Conservation (phyloP, 1,139 yeast genomes). For the Debaryomycetaceae sp. region DNA sequence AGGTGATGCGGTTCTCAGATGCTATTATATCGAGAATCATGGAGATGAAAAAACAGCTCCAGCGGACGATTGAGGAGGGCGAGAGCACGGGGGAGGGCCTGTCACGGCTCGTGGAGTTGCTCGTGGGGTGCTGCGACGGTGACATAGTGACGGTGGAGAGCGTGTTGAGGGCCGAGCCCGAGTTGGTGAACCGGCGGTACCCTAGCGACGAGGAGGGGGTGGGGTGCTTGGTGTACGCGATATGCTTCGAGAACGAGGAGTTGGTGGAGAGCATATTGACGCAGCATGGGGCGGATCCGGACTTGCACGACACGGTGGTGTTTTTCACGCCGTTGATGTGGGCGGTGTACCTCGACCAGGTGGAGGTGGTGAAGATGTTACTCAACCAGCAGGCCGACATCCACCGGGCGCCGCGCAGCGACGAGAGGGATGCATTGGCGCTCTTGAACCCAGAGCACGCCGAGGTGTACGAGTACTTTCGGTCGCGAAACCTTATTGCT, state of each 20-base stretch:
- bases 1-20: conserved; percentile 26
- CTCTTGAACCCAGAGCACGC: conserved; percentile 30
- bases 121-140: conserved; percentile 51
- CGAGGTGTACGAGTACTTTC: conserved; percentile 36
- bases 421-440: conserved; percentile 31
- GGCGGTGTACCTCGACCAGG: conserved; percentile 41
- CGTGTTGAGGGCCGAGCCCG: conserved; percentile 26
- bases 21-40: conserved; percentile 40
- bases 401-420: conserved; percentile 25
- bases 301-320: conserved; percentile 31
- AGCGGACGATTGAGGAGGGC: conserved; percentile 17
- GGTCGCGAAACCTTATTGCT: conserved; percentile 39
- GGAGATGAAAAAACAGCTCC: conserved; percentile 46
- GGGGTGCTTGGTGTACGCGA: conserved; percentile 50
- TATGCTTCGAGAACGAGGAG: conserved; percentile 44
- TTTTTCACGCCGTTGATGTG: conserved; percentile 46
- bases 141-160: conserved; percentile 44
- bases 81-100: conserved; percentile 5
- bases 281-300: conserved; percentile 36
- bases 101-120: conserved; percentile 23
- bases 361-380: conserved; percentile 32
- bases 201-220: conserved; percentile 42
- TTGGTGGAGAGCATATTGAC: conserved; percentile 42
- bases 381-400: conserved; percentile 44
- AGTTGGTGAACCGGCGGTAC: conserved; percentile 24